phyloP scores from a whole-genome alignment of 140 eudicot species.

The Bidens hawaiensis region DNA sequence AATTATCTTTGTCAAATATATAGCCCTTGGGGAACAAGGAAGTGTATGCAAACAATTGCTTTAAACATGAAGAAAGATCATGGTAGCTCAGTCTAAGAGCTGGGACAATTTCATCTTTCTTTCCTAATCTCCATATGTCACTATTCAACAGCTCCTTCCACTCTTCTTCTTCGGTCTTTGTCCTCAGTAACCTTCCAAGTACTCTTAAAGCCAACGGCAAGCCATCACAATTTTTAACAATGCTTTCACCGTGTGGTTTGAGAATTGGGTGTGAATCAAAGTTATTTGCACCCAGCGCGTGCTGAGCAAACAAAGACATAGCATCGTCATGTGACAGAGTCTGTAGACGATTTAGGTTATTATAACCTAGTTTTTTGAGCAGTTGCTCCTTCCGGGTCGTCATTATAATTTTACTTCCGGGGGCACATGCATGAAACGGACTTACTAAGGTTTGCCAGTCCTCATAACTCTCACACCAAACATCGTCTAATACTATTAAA shows the following conservation, averaged over 20 bases:
- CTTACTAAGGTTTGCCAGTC: slow-evolving; percentile 29
- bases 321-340: slow-evolving; percentile 26
- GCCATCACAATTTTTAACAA: slow-evolving; percentile 43
- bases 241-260: slow-evolving; percentile 26
- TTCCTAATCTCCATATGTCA: neutral
- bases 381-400: slow-evolving; percentile 22
- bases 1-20: neutral
- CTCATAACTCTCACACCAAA: slow-evolving; percentile 7
- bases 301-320: slow-evolving; percentile 30
- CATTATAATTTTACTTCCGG: slow-evolving; percentile 39
- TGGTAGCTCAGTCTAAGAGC: slow-evolving; percentile 2
- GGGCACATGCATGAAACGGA: slow-evolving; percentile 19
- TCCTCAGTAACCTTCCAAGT: slow-evolving; percentile 35
- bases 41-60: slow-evolving; percentile 6
- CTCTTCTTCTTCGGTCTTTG: slow-evolving; percentile 18
- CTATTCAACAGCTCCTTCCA: slow-evolving; percentile 24
- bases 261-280: slow-evolving; percentile 18
- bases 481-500: slow-evolving; percentile 44
- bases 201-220: slow-evolving; percentile 43
- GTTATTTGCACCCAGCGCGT: slow-evolving; percentile 29
- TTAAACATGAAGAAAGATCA: slow-evolving; percentile 6
- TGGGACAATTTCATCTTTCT: neutral
- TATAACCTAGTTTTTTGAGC: slow-evolving; percentile 19
- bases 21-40: slow-evolving; percentile 12
- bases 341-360: slow-evolving; percentile 4